These are phyloP conservation scores for Aquanectria penicillioides DNA, from an alignment of 2,329 filamentous ascomycete genomes.

Conservation along the genomic window DNA sequence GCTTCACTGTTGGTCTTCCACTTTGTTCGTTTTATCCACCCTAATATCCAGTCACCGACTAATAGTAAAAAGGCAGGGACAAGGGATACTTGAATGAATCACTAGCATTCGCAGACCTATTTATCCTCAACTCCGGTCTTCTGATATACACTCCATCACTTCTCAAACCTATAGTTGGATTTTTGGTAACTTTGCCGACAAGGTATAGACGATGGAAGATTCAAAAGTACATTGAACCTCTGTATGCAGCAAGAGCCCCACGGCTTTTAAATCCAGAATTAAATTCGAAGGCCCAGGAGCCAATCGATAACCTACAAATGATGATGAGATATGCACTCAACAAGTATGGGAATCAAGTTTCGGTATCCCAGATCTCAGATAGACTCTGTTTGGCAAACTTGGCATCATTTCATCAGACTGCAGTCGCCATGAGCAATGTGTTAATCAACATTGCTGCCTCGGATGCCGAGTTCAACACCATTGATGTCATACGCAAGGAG, in stretches of 20 bases:
- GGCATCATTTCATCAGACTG: conserved; percentile 23
- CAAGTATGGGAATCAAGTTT: conserved; percentile 10
- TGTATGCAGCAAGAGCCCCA: conserved; percentile 5
- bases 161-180: conserved; percentile 14
- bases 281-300: conserved; percentile 5
- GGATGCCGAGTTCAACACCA: conserved; percentile 14
- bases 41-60: neutral
- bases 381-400: conserved; percentile 28
- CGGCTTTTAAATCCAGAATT: neutral
- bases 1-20: conserved; percentile 21
- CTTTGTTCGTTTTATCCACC: conserved; percentile 8
- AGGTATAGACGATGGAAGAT: conserved; percentile 29
- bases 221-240: conserved; percentile 17
- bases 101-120: conserved; percentile 13
- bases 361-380: conserved; percentile 20
- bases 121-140: conserved; percentile 18
- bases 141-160: conserved; percentile 14
- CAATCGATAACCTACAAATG: conserved; percentile 30
- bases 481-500: conserved; percentile 5
- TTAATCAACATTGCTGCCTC: conserved; percentile 22
- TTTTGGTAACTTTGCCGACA: conserved; percentile 14
- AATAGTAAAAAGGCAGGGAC: conserved; percentile 4
- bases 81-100: conserved; percentile 9
- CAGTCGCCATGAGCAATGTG: conserved; percentile 16
- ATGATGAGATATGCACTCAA: conserved; percentile 30